Evolutionary conservation across 2,329 filamentous ascomycete species (phyloP).

Genomic region (Venturia pyrina): DNA sequence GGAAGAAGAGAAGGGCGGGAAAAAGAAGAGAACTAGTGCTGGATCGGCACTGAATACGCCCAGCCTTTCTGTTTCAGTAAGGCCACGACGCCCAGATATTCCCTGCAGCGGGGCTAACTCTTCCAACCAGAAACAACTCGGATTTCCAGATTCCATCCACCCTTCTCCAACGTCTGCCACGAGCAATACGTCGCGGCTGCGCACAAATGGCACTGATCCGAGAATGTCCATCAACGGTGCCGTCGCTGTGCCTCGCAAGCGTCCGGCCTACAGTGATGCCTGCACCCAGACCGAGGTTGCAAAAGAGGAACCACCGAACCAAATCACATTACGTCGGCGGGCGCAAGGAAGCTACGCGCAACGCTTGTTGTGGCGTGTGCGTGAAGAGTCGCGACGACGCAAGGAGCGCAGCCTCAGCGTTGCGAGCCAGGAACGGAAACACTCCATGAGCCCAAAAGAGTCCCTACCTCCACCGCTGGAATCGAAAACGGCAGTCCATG

Average conservation of each 20-base stretch:
- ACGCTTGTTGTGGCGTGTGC: slow-evolving; percentile 27
- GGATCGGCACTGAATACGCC: slow-evolving; percentile 44
- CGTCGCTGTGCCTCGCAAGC: slow-evolving; percentile 24
- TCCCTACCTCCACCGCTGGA: slow-evolving; percentile 19
- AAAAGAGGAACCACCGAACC: not conserved
- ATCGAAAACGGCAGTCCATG: not conserved
- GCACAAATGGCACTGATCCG: slow-evolving; percentile 7
- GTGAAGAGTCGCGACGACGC: slow-evolving; percentile 27
- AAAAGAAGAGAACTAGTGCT: slow-evolving; percentile 45
- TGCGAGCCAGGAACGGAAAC: slow-evolving; percentile 21
- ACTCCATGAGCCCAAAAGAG: slow-evolving; percentile 26
- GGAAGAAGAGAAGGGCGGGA: slow-evolving; percentile 45
- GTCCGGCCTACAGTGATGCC: slow-evolving; percentile 19
- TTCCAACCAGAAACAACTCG: slow-evolving; percentile 26
- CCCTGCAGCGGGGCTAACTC: slow-evolving; percentile 13
- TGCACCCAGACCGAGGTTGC: slow-evolving; percentile 22
- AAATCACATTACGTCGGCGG: slow-evolving; percentile 12
- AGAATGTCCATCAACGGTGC: slow-evolving; percentile 3
- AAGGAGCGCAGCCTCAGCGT: slow-evolving; percentile 11
- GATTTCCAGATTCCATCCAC: slow-evolving; percentile 20
- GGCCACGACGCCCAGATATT: slow-evolving; percentile 7
- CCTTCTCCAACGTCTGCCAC: slow-evolving; percentile 23
- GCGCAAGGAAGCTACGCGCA: slow-evolving; percentile 24
- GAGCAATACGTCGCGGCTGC: not conserved
- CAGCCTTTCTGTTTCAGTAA: slow-evolving; percentile 30